These are phyloP conservation scores for Talaromyces sp. DNA, from an alignment of 2,329 filamentous ascomycete genomes.

Conservation along the genomic window DNA sequence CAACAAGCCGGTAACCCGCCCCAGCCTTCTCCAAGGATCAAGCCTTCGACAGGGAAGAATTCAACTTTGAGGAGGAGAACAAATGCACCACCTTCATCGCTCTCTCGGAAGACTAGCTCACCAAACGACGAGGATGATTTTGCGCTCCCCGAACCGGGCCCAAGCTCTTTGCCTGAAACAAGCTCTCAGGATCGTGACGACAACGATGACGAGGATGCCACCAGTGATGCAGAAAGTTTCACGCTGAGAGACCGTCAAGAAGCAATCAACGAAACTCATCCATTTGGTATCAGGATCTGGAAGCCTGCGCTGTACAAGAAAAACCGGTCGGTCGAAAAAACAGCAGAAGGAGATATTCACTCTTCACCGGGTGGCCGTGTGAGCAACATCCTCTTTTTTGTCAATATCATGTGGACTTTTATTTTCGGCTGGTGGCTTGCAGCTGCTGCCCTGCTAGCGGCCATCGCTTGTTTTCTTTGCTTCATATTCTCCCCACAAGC, in stretches of 20 bases:
- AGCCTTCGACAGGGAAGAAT: constrained; percentile 28
- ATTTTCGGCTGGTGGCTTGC: constrained; percentile 97
- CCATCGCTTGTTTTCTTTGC: constrained; percentile 73
- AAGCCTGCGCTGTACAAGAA: constrained; percentile 99
- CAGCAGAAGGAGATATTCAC: constrained; percentile 93
- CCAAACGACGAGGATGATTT: constrained; percentile 35
- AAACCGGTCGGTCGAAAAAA: constrained; percentile 90
- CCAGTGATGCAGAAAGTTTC: constrained; percentile 95
- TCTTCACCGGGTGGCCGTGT: constrained; percentile 86
- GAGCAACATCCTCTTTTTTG: constrained; percentile 75
- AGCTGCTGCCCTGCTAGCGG: constrained; percentile 67
- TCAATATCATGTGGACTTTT: constrained; percentile 87
- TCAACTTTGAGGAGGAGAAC: constrained; percentile 39
- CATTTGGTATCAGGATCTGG: constrained; percentile 98
- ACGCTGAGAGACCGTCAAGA: constrained; percentile 95
- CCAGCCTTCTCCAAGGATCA: constrained; percentile 30
- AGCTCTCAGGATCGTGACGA: constrained; percentile 19
- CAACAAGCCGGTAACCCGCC: constrained; percentile 24
- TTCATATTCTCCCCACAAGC: constrained; percentile 71
- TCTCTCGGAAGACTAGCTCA: constrained; percentile 33
- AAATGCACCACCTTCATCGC: constrained; percentile 26
- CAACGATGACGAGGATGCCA: constrained; percentile 26
- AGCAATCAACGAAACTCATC: constrained; percentile 97
- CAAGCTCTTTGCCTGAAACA: constrained; percentile 19
- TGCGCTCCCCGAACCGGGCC: constrained; percentile 26